Conservation (phyloP, 1,284 basidiomycete species). For the Sanghuangporus sanghuang region DNA sequence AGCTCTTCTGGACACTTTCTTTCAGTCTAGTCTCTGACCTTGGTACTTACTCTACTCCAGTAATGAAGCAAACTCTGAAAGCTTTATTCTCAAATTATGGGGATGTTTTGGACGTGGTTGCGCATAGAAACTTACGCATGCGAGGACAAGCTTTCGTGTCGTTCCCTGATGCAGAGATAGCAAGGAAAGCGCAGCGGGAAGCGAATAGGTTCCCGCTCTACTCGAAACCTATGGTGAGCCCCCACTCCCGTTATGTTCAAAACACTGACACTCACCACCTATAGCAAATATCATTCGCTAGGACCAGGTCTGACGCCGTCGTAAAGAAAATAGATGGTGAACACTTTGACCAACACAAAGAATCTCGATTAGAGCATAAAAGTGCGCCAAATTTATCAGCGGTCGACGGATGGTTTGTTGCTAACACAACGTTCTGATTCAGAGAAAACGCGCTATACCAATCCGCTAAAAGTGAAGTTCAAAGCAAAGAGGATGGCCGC, state of each 20-base stretch:
- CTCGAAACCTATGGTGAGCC: conserved; percentile 87
- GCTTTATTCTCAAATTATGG: conserved; percentile 94
- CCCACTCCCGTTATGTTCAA: neutral
- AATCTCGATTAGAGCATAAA: conserved; percentile 71
- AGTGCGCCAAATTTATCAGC: conserved; percentile 44
- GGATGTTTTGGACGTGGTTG: conserved; percentile 86
- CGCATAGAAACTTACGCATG: conserved; percentile 93
- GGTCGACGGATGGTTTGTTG: neutral
- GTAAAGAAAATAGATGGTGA: conserved; percentile 69
- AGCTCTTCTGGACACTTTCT: conserved; percentile 22
- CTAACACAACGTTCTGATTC: conserved; percentile 12
- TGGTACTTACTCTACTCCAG: conserved; percentile 31
- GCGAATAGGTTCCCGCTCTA: conserved; percentile 94
- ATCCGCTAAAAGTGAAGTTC: conserved; percentile 83
- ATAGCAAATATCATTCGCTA: conserved; percentile 92
- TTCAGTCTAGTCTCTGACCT: conserved; percentile 11
- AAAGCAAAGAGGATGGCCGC: conserved; percentile 74
- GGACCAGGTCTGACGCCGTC: conserved; percentile 84
- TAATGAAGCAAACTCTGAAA: conserved; percentile 84
- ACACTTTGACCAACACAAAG: conserved; percentile 73
- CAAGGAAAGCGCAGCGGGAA: conserved; percentile 86
- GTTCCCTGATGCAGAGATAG: conserved; percentile 76
- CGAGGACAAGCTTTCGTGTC: conserved; percentile 97
- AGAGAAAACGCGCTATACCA: conserved; percentile 80
- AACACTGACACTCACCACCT: neutral